Conservation (phyloP, 169 alveolate genomes). For the Cryptosporidium ubiquitum region DNA sequence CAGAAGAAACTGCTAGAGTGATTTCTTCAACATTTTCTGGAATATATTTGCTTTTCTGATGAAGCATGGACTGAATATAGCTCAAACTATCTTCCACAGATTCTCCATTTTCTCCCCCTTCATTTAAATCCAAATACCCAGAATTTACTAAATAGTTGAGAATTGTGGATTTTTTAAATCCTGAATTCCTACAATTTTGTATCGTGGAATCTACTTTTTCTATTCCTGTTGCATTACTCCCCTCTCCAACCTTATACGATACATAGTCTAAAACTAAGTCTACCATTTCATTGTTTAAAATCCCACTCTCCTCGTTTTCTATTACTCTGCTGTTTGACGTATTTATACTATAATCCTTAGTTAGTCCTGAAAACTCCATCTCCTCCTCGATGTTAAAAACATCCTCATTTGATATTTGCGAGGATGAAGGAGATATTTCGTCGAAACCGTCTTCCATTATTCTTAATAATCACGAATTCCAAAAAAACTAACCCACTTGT, state of each 20-base stretch:
- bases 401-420: conserved; percentile 40
- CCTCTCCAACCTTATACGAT: conserved; percentile 20
- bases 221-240: conserved; percentile 37
- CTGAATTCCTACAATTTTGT: conserved; percentile 50
- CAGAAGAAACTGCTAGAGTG: conserved; percentile 46
- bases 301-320: not conserved
- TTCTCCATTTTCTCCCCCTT: conserved; percentile 7
- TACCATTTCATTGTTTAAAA: conserved; percentile 28
- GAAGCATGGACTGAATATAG: conserved; percentile 63
- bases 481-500: not conserved
- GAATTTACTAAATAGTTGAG: conserved; percentile 42
- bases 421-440: conserved; percentile 21
- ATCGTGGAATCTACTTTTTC: conserved; percentile 39
- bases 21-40: conserved; percentile 54
- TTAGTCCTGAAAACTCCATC: not conserved
- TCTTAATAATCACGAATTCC: not conserved
- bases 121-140: conserved; percentile 20
- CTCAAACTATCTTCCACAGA: conserved; percentile 43
- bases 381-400: conserved; percentile 38
- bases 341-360: not conserved
- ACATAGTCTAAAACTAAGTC: conserved; percentile 51
- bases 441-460: conserved; percentile 1
- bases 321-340: not conserved
- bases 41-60: conserved; percentile 44
- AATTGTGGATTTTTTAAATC: conserved; percentile 22